A percentile compares a stretch with the other conserved stretches of the same genome.
Conservation (phyloP, 495 filamentous ascomycete genomes). For the Penicillium steckii region DNA sequence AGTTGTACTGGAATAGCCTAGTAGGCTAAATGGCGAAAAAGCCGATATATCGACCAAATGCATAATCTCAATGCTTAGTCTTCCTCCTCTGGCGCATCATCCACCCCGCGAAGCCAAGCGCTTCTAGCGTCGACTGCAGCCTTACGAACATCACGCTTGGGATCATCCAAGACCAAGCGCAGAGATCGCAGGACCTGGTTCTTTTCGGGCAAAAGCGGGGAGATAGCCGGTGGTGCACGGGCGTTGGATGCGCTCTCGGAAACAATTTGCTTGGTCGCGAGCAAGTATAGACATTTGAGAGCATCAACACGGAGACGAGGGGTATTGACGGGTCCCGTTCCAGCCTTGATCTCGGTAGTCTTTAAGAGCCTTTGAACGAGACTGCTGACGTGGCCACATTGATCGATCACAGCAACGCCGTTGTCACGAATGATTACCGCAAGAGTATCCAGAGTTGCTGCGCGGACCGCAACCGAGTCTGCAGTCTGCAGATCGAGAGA, state of each 20-base stretch:
- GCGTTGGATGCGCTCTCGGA: constrained; percentile 23
- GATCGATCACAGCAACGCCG: constrained; percentile 45
- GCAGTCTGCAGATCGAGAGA: constrained; percentile 59
- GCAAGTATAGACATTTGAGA: constrained; percentile 54
- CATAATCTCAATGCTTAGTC: constrained; percentile 30
- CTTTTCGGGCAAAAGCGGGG: constrained; percentile 57
- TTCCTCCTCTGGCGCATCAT: constrained; percentile 62
- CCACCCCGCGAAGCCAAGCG: constrained; percentile 58
- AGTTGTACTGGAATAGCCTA: neutral
- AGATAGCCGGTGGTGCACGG: constrained; percentile 35
- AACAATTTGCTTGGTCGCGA: constrained; percentile 42
- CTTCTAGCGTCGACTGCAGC: constrained; percentile 66
- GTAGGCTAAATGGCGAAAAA: neutral
- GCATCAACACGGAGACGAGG: constrained; percentile 51
- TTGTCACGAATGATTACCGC: constrained; percentile 58
- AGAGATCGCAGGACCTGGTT: constrained; percentile 55
- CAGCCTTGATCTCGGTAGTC: constrained; percentile 28
- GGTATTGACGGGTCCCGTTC: constrained; percentile 23
- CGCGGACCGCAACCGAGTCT: constrained; percentile 53
- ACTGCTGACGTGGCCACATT: constrained; percentile 60
- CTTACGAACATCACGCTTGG: constrained; percentile 63
- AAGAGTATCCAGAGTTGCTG: constrained; percentile 61
- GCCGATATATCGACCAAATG: neutral
- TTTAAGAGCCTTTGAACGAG: constrained; percentile 59
- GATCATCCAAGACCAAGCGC: constrained; percentile 59